Evolutionary conservation across 208 protist genomes (phyloP).

Genomic region (Acanthamoeba culbertsoni): DNA sequence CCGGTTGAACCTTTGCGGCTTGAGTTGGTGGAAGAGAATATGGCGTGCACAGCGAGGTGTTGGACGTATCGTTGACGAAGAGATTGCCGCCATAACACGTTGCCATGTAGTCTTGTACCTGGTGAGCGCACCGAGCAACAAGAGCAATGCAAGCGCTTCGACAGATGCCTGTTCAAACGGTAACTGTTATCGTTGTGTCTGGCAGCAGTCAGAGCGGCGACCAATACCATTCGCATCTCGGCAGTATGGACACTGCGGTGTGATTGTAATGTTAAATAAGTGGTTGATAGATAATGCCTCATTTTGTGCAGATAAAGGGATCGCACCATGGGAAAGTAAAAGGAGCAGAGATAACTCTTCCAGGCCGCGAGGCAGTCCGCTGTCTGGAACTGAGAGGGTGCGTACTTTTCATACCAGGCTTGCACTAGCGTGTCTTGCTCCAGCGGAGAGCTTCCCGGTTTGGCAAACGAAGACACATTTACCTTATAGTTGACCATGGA

Average conservation of each 20-base stretch:
- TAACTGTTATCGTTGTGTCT: no score
- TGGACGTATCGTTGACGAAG: constrained; percentile 39
- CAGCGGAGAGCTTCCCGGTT: background rate
- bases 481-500: constrained; percentile 32
- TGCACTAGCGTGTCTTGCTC: constrained; percentile 1
- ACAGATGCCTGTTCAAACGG: constrained; percentile 4
- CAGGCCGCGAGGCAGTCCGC: constrained; percentile 33
- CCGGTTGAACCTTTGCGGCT: background rate
- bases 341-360: constrained; percentile 50
- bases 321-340: constrained; percentile 55
- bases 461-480: constrained; percentile 28
- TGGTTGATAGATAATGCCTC: background rate
- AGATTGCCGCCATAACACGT: constrained; percentile 50
- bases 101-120: constrained; percentile 60
- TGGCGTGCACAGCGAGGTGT: background rate
- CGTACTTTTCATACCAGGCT: constrained; percentile 13
- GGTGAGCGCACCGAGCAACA: constrained; percentile 7
- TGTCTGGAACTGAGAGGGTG: constrained; percentile 20
- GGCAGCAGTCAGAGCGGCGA: no score
- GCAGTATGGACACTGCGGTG: constrained; percentile 44
- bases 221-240: background rate
- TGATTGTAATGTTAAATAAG: background rate
- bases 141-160: constrained; percentile 11
- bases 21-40: background rate
- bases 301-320: background rate